Base-by-base conservation (phyloP, 78 protist genomes). In the Dictyostelium capitatum region DNA sequence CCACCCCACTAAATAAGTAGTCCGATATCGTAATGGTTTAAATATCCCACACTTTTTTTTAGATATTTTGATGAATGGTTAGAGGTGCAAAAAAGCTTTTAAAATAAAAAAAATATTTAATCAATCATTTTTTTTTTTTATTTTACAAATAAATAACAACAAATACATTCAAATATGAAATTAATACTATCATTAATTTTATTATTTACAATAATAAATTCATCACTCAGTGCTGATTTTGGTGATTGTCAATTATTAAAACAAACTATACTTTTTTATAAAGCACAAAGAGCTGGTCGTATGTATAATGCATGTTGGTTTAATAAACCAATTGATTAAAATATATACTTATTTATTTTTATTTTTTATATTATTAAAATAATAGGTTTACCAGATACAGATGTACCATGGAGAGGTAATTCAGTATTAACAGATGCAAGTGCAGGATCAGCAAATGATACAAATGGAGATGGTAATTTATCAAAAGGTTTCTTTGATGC, bases 401-500 rank as follows among this genome's bases (percentile, higher is more conserved):
- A 75, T 48, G 50, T 75, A 12, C 81, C 81, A 75, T 48, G 62
- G 62, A 48, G 81, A 48, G 62, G 41, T 15, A 25, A 48, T 75
- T 25, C 64, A 41, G 51, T 48, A 5, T 48, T 72, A n/a, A 72
- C 15, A 3, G 79, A 72, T 75, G 43, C 47, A 12, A 37, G 77
- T 69, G 77, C 79, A 6, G 46, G 32, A 15, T 32, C 75, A 32
- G 12, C 48, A 32, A 15, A 28, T 32, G 79, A 72, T 72, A 17
- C 56, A 17, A 72, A 72, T 72, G 79, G 79, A 1, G 79, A 72
- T 72, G 79, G 79, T 20, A 48, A 67, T 32, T 32, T 82, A 32
- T 82, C 89, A 11, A 73, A 77, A 32, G 90, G 90, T 37, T 83
- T 54, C 25, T 83, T 83, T 23, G 90, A 83, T 54, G 90, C 90